Conservation (phyloP, 2,329 filamentous ascomycete species). For the Lecanosticta acicola region DNA sequence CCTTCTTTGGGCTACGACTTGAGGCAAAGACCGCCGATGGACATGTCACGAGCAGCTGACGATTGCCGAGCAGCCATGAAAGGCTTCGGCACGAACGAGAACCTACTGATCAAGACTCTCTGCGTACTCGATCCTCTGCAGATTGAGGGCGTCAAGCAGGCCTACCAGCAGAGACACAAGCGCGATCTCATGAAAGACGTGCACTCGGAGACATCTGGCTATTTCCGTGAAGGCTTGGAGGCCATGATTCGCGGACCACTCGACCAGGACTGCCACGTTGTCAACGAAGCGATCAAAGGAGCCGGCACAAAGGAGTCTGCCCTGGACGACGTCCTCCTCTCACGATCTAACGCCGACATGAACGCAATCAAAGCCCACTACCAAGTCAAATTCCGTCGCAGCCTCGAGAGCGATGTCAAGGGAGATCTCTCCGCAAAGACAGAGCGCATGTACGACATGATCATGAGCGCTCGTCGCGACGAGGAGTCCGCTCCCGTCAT, state of each 20-base stretch:
- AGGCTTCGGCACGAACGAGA: constrained; percentile 85
- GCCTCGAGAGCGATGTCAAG: constrained; percentile 66
- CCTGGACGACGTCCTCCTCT: constrained; percentile 79
- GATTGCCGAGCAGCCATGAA: constrained; percentile 80
- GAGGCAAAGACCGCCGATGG: constrained; percentile 60
- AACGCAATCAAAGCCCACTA: constrained; percentile 79
- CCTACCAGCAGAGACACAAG: constrained; percentile 60
- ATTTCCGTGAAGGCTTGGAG: constrained; percentile 69
- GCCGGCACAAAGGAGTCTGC: constrained; percentile 79
- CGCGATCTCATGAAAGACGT: constrained; percentile 71
- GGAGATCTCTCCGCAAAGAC: constrained; percentile 82
- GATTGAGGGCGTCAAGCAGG: constrained; percentile 60
- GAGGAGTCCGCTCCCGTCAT: constrained; percentile 73
- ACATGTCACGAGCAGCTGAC: constrained; percentile 64
- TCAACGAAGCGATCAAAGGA: constrained; percentile 69
- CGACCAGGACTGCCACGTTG: constrained; percentile 64
- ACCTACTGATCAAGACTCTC: constrained; percentile 63
- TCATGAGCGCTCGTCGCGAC: constrained; percentile 65
- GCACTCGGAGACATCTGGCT: constrained; percentile 65
- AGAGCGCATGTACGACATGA: constrained; percentile 75
- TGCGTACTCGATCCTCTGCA: constrained; percentile 72
- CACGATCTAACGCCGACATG: constrained; percentile 80
- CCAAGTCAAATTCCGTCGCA: constrained; percentile 57
- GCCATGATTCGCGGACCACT: constrained; percentile 75
- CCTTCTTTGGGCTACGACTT: constrained; percentile 71